phyloP scores from a whole-genome alignment of 2,329 filamentous ascomycete genomes.

The Monilinia fructigena region DNA sequence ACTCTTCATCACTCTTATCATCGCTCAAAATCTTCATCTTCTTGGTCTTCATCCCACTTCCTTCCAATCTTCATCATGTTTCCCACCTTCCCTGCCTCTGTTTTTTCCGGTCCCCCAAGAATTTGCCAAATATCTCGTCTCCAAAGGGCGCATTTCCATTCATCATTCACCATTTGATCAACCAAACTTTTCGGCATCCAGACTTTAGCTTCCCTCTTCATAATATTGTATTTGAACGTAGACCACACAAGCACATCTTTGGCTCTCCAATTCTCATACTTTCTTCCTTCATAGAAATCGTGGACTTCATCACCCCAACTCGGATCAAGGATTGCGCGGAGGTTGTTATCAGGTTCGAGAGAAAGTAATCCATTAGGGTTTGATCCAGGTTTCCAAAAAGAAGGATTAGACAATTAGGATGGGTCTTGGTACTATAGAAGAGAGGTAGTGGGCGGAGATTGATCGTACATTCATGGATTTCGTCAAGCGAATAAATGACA shows the following conservation, averaged over 20 bases:
- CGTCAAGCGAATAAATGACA: not conserved
- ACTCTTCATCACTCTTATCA: too few relatives aligned
- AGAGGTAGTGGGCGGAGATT: not conserved
- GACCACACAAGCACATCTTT: not conserved
- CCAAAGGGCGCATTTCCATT: not conserved
- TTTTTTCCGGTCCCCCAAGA: not conserved
- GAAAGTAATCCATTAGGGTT: not conserved
- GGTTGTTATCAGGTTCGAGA: too few relatives aligned
- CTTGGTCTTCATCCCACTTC: not conserved
- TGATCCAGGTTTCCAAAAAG: not conserved
- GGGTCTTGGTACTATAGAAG: not conserved
- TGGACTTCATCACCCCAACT: not conserved
- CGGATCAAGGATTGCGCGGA: not conserved
- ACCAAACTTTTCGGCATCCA: not conserved
- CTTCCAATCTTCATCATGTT: slow-evolving; percentile 1
- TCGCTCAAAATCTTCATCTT: too few relatives aligned
- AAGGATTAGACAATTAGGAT: not conserved
- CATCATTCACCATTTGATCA: not conserved
- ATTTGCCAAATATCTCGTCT: slow-evolving; percentile 5
- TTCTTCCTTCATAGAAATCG: not conserved
- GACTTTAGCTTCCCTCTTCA: not conserved
- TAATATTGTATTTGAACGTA: not conserved
- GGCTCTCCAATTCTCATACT: not conserved
- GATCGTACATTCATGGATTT: slow-evolving; percentile 3
- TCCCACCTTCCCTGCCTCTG: not conserved